Base-by-base conservation (phyloP, 768 basidiomycete species). In the Panus rudis region DNA sequence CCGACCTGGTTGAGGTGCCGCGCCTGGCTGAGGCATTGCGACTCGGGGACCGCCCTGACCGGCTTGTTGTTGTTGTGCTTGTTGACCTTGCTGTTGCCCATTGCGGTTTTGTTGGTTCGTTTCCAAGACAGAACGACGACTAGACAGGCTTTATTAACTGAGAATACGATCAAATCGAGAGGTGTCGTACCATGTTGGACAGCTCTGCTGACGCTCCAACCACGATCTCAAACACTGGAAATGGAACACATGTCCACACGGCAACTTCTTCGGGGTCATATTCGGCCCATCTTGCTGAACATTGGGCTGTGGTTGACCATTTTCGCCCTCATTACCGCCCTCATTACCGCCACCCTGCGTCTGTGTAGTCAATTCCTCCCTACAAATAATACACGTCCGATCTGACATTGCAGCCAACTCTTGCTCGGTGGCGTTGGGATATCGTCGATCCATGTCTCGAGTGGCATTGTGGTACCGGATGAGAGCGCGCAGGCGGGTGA, bases 131-230 rank as follows among this genome's bases (percentile, higher is more conserved):
- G 79, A 83, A 33, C 84, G 78, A 41, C 88, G 85, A 58, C 88
- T 89, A 44, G n/a, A 21, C 13, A 37, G 17, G 32, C 39, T 39
- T 32, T 45, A 51, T 39, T 38, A 49, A 46, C 39, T 45, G 46
- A 52, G 31, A 54, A 47, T 43, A 41, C 42, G 33, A 26, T 43
- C 14, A 31, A 28, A 26, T 54, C 45, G 12, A 28, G 12, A 32
- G 45, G 44, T 17, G 25, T 63, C 83, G 63, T 39, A 94, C 94
- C 94, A 99, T 31, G 96, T 99, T 2, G 96, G 96, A 61, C 96
- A 99, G 53, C 89, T 98, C 63, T 98, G 96, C 62, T 99, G 96
- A 33, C 96, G 76, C 63, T 99, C 96, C 21, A 99, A 75, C 96
- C 96, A 99, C 17, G 91, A 93, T 30, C 92, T 76, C 49, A 99